Evolutionary conservation across 495 filamentous ascomycete genomes (phyloP).

Genomic region (Bathelium albidoporum): DNA sequence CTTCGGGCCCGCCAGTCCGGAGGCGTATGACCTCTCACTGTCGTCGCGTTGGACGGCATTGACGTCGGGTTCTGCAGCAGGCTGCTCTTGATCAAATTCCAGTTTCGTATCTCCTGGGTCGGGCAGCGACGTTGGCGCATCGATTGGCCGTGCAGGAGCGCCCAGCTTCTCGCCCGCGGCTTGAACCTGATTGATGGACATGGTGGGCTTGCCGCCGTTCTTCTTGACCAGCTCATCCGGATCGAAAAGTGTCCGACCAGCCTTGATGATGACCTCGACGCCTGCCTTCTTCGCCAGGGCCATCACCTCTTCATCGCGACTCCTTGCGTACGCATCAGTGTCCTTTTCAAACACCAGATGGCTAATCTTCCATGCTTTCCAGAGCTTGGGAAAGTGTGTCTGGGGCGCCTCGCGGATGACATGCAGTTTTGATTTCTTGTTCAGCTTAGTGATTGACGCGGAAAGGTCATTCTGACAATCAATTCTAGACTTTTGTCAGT

Average conservation of each 20-base stretch:
- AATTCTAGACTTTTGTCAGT: slow-evolving; percentile 29
- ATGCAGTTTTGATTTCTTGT: slow-evolving; percentile 54
- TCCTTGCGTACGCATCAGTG: slow-evolving; percentile 55
- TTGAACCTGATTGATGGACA: slow-evolving; percentile 55
- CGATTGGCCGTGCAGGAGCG: slow-evolving; percentile 44
- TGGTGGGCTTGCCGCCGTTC: slow-evolving; percentile 55
- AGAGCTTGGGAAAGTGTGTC: slow-evolving; percentile 55
- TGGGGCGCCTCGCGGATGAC: slow-evolving; percentile 58
- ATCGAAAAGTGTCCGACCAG: slow-evolving; percentile 57
- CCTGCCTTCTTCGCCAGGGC: slow-evolving; percentile 49
- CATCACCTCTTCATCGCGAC: slow-evolving; percentile 46
- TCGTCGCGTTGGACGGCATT: slow-evolving; percentile 41
- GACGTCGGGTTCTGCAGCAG: slow-evolving; percentile 39
- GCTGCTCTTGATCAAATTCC: slow-evolving; percentile 41
- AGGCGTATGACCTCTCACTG: slow-evolving; percentile 42
- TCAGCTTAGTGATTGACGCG: slow-evolving; percentile 47
- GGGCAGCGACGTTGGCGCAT: slow-evolving; percentile 44
- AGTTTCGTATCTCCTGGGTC: slow-evolving; percentile 50
- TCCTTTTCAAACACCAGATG: slow-evolving; percentile 68
- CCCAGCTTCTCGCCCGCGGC: slow-evolving; percentile 38
- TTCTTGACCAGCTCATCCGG: slow-evolving; percentile 53
- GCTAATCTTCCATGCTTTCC: slow-evolving; percentile 55
- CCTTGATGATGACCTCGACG: slow-evolving; percentile 48
- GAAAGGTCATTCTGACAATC: slow-evolving; percentile 59
- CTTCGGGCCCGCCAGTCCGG: slow-evolving; percentile 47